Percentiles rank a stretch among this genome's conserved stretches.
These are phyloP conservation scores for Blastocystis sp. DNA, from an alignment of 352 stramenopile genomes.

Conservation along the genomic window DNA sequence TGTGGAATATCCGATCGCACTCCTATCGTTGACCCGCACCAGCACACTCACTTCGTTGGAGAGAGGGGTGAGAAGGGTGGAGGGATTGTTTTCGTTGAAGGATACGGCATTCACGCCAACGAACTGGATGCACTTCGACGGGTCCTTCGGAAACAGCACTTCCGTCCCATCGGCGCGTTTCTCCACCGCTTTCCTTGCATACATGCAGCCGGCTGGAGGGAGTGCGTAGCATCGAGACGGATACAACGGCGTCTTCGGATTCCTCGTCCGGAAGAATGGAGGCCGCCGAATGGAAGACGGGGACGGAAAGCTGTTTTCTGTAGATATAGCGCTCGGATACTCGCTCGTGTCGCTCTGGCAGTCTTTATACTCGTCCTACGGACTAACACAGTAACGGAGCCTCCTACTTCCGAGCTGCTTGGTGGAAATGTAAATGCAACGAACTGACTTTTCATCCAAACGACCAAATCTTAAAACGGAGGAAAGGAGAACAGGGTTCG, in stretches of 20 bases:
- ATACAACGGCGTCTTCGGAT: slow-evolving; percentile 11
- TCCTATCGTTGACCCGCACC: slow-evolving; percentile 5
- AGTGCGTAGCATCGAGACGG: slow-evolving; percentile 38
- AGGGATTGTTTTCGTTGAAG: slow-evolving; percentile 8
- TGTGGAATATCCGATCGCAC: slow-evolving; percentile 33
- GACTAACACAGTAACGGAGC: not conserved
- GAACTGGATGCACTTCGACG: slow-evolving; percentile 15
- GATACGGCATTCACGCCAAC: slow-evolving; percentile 30
- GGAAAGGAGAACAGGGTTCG: not conserved
- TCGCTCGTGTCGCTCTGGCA: not conserved
- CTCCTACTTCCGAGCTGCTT: not conserved
- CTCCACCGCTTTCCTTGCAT: not conserved
- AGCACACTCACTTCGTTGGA: slow-evolving; percentile 5
- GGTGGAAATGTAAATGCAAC: not conserved
- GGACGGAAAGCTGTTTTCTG: not conserved
- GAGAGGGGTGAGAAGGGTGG: not conserved
- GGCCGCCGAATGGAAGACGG: not conserved
- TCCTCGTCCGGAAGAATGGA: slow-evolving; percentile 40
- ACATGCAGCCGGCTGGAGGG: not conserved
- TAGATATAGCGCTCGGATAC: not conserved
- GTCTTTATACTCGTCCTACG: not conserved
- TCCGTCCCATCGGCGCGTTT: not conserved
- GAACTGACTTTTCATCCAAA: not conserved
- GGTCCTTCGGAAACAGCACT: not conserved
- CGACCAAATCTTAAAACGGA: not conserved